These are phyloP conservation scores for Vigna trinervia DNA, from an alignment of 306 rosid species.

Conservation along the genomic window DNA sequence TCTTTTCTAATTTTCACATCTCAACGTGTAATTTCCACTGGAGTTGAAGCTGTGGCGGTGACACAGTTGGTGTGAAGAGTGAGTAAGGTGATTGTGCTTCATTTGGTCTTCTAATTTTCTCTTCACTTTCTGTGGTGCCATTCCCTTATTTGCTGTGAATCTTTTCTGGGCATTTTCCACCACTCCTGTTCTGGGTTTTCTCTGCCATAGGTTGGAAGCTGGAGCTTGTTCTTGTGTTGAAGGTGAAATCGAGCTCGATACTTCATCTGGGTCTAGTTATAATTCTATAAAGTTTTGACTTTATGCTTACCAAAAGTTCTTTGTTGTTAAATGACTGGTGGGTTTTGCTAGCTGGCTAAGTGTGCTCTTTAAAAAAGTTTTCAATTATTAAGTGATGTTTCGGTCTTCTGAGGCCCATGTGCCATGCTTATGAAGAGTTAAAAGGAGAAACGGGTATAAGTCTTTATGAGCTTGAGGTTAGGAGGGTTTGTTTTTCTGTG, in stretches of 20 bases:
- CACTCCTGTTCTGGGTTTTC: background rate
- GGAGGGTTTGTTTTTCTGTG: constrained; percentile 21
- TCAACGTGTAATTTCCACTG: too few relatives aligned
- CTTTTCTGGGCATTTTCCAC: background rate
- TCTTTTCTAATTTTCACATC: background rate
- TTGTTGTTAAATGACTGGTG: constrained; percentile 45
- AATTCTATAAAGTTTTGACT: constrained; percentile 23
- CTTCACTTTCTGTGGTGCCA: constrained; percentile 29
- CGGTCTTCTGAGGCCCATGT: constrained; percentile 12
- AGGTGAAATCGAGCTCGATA: background rate
- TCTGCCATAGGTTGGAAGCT: background rate
- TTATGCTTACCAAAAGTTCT: constrained; percentile 49
- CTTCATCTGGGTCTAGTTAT: constrained; percentile 37
- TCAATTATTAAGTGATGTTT: too few relatives aligned
- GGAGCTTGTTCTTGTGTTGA: background rate
- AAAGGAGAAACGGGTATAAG: constrained; percentile 15
- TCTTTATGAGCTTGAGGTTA: background rate
- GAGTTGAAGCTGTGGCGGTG: constrained; percentile 8
- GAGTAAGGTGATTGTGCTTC: constrained; percentile 17
- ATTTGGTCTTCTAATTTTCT: background rate
- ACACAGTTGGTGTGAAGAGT: background rate
- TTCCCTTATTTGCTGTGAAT: constrained; percentile 22
- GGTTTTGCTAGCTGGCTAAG: constrained; percentile 37
- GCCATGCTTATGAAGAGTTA: constrained; percentile 17
- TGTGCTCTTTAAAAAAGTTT: too few relatives aligned